These are phyloP conservation scores for Sclerotinia trifoliorum DNA, from an alignment of 2,329 filamentous ascomycete species.

Conservation along the genomic window DNA sequence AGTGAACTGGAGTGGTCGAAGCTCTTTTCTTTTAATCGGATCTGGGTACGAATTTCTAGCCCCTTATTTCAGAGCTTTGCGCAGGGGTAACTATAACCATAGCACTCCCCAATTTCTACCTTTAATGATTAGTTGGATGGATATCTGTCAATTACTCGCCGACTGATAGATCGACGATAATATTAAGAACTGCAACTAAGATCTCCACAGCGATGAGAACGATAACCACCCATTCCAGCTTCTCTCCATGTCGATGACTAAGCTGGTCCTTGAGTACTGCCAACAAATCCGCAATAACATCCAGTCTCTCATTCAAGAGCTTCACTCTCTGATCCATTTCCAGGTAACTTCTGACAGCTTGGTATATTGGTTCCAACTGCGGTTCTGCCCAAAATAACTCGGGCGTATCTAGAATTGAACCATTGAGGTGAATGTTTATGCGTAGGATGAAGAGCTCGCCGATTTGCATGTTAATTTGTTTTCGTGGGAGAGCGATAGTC, in stretches of 20 bases:
- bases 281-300: slow-evolving; percentile 89
- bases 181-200: slow-evolving; percentile 87
- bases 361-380: slow-evolving; percentile 92
- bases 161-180: slow-evolving; percentile 88
- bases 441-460: slow-evolving; percentile 96
- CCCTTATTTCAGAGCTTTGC: not conserved
- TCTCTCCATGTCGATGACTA: slow-evolving; percentile 88
- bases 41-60: too few relatives aligned
- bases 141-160: slow-evolving; percentile 39
- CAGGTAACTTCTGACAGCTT: slow-evolving; percentile 89
- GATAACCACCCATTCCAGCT: slow-evolving; percentile 90
- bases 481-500: slow-evolving; percentile 82
- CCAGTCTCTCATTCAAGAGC: slow-evolving; percentile 82
- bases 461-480: slow-evolving; percentile 98
- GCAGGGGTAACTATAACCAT: not conserved
- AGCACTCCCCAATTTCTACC: not conserved
- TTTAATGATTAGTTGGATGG: not conserved
- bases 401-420: slow-evolving; percentile 91
- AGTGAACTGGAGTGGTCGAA: not conserved
- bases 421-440: slow-evolving; percentile 97
- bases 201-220: slow-evolving; percentile 95
- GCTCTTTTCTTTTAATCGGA: not conserved
- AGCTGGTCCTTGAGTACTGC: slow-evolving; percentile 94
- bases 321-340: slow-evolving; percentile 97
- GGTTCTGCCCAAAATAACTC: slow-evolving; percentile 99